phyloP scores from a whole-genome alignment of 164 flowering plant species.

The Houttuynia cordata region DNA sequence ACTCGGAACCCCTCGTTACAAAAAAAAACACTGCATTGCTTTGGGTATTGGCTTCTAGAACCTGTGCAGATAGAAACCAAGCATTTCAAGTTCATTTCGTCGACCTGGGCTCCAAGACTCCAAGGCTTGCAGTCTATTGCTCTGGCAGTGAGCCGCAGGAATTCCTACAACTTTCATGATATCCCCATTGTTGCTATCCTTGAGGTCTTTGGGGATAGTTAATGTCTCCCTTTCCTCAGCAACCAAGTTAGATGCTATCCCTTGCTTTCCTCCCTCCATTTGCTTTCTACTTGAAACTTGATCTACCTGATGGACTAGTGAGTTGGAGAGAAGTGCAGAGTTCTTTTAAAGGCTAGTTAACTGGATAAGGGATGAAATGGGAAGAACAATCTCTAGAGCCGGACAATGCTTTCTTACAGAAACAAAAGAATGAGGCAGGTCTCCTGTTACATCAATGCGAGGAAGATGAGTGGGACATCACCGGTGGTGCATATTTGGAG shows the following conservation, averaged over 20 bases:
- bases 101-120: conserved; percentile 8
- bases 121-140: background rate
- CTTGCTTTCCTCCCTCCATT: conserved; percentile 3
- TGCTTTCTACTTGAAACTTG: background rate
- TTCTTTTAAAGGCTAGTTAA: background rate
- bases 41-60: background rate
- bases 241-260: background rate
- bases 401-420: too few species aligned
- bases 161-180: background rate
- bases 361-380: background rate
- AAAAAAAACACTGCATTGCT: too few species aligned
- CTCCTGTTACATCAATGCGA: background rate
- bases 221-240: background rate
- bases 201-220: background rate
- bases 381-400: background rate
- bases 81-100: conserved; percentile 4
- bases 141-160: background rate
- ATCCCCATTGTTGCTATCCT: background rate
- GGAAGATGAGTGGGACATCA: background rate
- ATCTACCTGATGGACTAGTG: background rate
- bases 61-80: conserved; percentile 5
- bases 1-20: too few species aligned
- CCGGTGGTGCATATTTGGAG: background rate
- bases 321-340: background rate
- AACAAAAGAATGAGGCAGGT: background rate